These are phyloP conservation scores for Aphanomyces cochlioides DNA, from an alignment of 352 stramenopile genomes.

Conservation along the genomic window DNA sequence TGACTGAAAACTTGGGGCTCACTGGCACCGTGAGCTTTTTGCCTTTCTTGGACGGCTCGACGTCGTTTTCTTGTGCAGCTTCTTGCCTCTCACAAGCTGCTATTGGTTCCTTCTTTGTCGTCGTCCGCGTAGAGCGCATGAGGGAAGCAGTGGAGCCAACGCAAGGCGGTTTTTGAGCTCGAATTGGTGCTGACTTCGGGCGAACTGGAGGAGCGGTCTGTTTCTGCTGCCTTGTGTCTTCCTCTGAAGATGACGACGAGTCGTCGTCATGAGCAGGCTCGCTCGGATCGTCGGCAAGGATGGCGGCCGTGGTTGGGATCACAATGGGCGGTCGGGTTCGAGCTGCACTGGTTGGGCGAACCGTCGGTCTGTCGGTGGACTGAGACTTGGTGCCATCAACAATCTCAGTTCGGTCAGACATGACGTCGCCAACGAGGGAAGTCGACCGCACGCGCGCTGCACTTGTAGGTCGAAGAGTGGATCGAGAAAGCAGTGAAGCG, in stretches of 20 bases:
- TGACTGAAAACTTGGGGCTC: slow-evolving; percentile 81
- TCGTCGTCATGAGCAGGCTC: background rate
- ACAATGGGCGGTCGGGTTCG: slow-evolving; percentile 7
- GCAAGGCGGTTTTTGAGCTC: slow-evolving; percentile 10
- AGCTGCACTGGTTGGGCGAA: slow-evolving; percentile 5
- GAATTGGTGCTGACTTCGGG: slow-evolving; percentile 24
- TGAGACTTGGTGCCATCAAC: background rate
- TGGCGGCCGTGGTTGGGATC: slow-evolving; percentile 2
- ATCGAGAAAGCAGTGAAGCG: background rate
- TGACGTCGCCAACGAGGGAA: background rate
- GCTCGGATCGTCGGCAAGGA: background rate
- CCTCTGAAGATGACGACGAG: slow-evolving; percentile 24
- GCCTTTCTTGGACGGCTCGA: slow-evolving; percentile 24
- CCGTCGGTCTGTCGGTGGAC: background rate
- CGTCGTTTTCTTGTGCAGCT: slow-evolving; percentile 37
- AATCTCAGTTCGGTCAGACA: background rate
- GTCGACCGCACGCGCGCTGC: background rate
- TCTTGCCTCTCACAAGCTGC: slow-evolving; percentile 45
- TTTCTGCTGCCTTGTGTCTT: background rate
- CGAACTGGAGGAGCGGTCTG: slow-evolving; percentile 33
- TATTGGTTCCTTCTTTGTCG: slow-evolving; percentile 31
- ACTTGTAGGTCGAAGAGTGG: background rate
- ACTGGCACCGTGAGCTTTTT: slow-evolving; percentile 70
- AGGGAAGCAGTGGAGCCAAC: slow-evolving; percentile 64
- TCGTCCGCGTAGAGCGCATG: slow-evolving; percentile 52